Evolutionary conservation across 257 asterid species (phyloP).

Genomic region (Cynanchum wilfordii): DNA sequence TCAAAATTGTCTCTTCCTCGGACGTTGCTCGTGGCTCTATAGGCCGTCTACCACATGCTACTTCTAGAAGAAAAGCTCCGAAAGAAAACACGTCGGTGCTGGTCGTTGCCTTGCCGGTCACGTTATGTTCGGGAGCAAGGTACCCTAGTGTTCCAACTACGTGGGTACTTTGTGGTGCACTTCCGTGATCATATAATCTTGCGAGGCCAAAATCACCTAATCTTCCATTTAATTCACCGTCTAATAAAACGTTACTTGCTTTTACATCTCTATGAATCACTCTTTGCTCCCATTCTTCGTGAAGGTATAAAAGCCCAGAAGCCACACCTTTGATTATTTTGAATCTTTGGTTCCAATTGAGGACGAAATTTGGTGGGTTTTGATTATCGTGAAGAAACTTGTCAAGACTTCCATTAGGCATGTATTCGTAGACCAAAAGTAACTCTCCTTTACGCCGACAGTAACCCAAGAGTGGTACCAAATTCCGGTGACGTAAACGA

Average conservation of each 20-base stretch:
- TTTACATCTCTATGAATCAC: constrained; percentile 28
- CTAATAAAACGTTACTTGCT: constrained; percentile 25
- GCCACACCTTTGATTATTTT: constrained; percentile 27
- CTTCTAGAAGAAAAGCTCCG: constrained; percentile 28
- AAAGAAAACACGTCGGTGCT: constrained; percentile 21
- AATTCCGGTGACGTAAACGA: constrained; percentile 19
- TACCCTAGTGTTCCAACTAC: constrained; percentile 22
- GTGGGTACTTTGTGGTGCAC: constrained; percentile 14
- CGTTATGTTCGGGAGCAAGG: constrained; percentile 19
- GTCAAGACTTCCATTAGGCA: constrained; percentile 27
- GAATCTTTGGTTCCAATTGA: constrained; percentile 25
- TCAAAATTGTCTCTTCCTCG: constrained; percentile 36
- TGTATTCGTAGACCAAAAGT: constrained; percentile 23
- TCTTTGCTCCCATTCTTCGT: constrained; percentile 20
- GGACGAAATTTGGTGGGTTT: background rate
- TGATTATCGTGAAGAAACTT: constrained; percentile 7
- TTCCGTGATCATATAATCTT: constrained; percentile 17
- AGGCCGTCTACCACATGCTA: constrained; percentile 54
- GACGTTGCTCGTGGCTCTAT: constrained; percentile 36
- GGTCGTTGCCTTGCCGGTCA: constrained; percentile 20
- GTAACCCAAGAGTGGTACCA: constrained; percentile 25
- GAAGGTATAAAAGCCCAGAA: constrained; percentile 23
- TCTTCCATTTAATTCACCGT: constrained; percentile 24
- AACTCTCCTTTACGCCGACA: constrained; percentile 23
- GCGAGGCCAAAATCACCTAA: constrained; percentile 26